Conservation (phyloP, 169 alveolate genomes). For the Eimeria praecox region DNA sequence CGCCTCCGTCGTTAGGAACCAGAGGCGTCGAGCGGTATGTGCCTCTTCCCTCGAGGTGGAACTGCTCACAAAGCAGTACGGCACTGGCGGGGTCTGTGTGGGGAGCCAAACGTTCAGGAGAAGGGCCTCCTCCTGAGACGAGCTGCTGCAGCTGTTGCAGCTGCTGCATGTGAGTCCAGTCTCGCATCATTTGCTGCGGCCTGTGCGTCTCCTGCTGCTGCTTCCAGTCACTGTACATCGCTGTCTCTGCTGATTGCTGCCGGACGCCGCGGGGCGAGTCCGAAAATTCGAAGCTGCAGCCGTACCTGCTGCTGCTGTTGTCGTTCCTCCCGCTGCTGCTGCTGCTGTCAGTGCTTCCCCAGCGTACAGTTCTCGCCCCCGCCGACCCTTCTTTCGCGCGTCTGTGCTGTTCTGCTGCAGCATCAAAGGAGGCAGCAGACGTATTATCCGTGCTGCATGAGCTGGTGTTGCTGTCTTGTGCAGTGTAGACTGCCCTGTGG, state of each 20-base stretch:
- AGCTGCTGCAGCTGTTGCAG: constrained; percentile 58
- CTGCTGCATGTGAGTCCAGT: constrained; percentile 41
- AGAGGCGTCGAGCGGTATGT: constrained; percentile 32
- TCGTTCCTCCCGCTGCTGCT: not conserved
- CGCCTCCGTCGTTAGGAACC: not conserved
- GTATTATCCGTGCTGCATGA: not conserved
- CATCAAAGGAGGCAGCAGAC: not conserved
- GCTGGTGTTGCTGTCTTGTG: not conserved
- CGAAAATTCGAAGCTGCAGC: not conserved
- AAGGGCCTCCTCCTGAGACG: not conserved
- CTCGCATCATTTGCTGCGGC: constrained; percentile 33
- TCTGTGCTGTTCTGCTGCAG: not conserved
- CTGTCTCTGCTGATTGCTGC: constrained; percentile 1
- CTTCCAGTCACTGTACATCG: not conserved
- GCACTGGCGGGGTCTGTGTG: constrained; percentile 50
- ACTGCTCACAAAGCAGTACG: constrained; percentile 82
- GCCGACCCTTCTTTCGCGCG: not conserved
- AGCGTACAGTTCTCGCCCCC: constrained; percentile 42
- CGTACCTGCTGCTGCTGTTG: not conserved
- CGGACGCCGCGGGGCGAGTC: not conserved
- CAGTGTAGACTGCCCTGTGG: not conserved
- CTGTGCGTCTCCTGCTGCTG: not conserved
- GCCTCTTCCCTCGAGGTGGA: constrained; percentile 77
- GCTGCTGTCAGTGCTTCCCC: constrained; percentile 25
- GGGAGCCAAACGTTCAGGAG: constrained; percentile 46